Evolutionary conservation across 805 yeast species (phyloP).

Genomic region (Jamesozyma hellenica): DNA sequence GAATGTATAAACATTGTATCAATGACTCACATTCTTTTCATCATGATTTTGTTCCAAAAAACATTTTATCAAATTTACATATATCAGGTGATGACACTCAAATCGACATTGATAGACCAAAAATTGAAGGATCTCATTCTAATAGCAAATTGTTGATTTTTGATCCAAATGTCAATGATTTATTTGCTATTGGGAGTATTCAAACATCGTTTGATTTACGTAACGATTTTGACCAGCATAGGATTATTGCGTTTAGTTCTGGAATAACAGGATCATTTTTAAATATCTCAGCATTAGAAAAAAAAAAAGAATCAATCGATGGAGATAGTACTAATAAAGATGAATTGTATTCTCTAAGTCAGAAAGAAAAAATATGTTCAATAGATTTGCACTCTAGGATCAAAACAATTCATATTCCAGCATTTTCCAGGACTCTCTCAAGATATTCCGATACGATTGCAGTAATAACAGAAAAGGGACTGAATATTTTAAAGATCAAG

Average conservation of each 20-base stretch:
- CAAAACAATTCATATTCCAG: constrained; percentile 32
- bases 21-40: constrained; percentile 8
- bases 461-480: constrained; percentile 31
- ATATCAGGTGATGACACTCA: neutral
- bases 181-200: constrained; percentile 10
- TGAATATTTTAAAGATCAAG: constrained; percentile 29
- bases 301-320: no score
- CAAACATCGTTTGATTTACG: constrained; percentile 21
- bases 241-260: constrained; percentile 15
- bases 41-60: constrained; percentile 16
- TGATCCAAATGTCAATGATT: constrained; percentile 19
- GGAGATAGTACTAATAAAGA: neutral
- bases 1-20: constrained; percentile 10
- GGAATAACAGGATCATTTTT: constrained; percentile 15
- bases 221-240: constrained; percentile 13
- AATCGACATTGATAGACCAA: no score
- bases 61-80: constrained; percentile 8
- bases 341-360: neutral
- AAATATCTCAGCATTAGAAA: constrained; percentile 6
- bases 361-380: neutral
- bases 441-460: constrained; percentile 25
- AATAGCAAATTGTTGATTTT: neutral
- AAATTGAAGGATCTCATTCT: no score
- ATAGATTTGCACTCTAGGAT: constrained; percentile 32
- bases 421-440: constrained; percentile 14